Evolutionary conservation across 2,329 filamentous ascomycete genomes (phyloP).

Genomic region (Colletotrichum kahawae): DNA sequence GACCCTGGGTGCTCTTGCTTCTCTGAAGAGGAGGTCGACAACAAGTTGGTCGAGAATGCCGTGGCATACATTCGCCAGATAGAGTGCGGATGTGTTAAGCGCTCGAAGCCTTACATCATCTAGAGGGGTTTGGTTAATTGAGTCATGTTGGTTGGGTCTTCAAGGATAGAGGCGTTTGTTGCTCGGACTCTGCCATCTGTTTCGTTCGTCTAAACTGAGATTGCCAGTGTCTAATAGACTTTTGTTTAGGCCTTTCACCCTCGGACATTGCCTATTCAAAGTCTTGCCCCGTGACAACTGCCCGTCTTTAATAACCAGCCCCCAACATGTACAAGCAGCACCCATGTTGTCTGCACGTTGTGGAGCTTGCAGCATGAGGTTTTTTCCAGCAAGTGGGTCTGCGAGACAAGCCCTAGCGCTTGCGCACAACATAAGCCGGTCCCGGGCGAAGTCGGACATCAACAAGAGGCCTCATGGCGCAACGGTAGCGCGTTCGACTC

Average conservation of each 20-base stretch:
- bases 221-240: background rate
- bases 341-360: background rate
- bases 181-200: background rate
- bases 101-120: background rate
- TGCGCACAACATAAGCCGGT: background rate
- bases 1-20: background rate
- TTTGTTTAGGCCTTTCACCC: background rate
- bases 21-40: background rate
- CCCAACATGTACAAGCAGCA: background rate
- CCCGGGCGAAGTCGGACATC: background rate
- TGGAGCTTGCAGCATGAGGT: background rate
- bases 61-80: background rate
- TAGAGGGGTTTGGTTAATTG: background rate
- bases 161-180: background rate
- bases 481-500: constrained; percentile 1
- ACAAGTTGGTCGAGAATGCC: background rate
- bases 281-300: background rate
- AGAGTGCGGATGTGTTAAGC: background rate
- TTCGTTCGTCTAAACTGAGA: background rate
- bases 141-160: background rate
- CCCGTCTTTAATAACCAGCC: background rate
- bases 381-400: background rate
- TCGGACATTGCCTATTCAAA: background rate
- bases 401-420: background rate
- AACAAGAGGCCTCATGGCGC: background rate